Percentiles rank a stretch among this genome's conserved stretches.
Evolutionary conservation across 371 early-diverging fungal genomes (phyloP).

Genomic region (Batkoa obscura): DNA sequence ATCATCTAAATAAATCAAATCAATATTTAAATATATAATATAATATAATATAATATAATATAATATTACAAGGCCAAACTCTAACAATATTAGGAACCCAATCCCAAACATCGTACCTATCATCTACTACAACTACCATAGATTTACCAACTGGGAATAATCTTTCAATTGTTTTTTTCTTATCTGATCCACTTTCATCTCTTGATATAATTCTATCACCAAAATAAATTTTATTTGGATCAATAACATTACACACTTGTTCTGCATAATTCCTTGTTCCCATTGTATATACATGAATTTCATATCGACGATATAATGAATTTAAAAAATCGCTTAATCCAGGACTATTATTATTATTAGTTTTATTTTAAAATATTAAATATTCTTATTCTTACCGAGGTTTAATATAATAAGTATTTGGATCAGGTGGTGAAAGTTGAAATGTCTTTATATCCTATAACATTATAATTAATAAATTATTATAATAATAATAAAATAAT

Average conservation of each 20-base stretch:
- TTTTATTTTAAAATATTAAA: too few species aligned
- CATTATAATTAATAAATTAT: neutral
- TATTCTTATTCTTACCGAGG: too few species aligned
- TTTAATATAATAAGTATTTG: too few species aligned
- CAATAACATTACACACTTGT: constrained; percentile 73
- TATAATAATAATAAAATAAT: neutral
- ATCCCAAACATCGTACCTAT: constrained; percentile 95
- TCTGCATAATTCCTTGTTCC: constrained; percentile 91
- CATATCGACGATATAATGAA: constrained; percentile 46
- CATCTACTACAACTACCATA: constrained; percentile 97
- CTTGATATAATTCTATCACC: constrained; percentile 85
- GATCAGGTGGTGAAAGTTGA: too few species aligned
- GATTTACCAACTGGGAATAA: constrained; percentile 90
- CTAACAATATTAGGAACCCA: constrained; percentile 77
- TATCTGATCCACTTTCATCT: constrained; percentile 79
- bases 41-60: neutral
- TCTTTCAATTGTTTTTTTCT: constrained; percentile 64
- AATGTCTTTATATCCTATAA: constrained; percentile 51
- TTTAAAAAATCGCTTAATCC: constrained; percentile 61
- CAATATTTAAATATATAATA: neutral
- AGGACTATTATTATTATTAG: constrained; percentile 29
- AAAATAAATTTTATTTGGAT: constrained; percentile 65
- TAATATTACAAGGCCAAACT: constrained; percentile 68
- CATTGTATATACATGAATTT: constrained; percentile 99
- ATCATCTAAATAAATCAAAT: constrained; percentile 28